Evolutionary conservation across 805 yeast genomes (phyloP).

Genomic region (Yarrowia sp.): DNA sequence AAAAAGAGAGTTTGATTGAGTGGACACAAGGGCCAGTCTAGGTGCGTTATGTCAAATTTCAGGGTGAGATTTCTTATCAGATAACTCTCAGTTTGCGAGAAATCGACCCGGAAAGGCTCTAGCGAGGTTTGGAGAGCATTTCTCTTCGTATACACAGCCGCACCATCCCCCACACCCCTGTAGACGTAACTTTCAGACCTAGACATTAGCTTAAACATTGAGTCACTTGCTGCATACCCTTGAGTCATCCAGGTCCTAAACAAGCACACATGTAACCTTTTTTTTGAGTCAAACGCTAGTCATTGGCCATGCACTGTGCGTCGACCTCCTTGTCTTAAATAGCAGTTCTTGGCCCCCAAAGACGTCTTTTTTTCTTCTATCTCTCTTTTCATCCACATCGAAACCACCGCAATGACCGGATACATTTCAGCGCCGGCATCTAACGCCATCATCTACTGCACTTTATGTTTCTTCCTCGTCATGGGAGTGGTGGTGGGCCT

Average conservation of each 20-base stretch:
- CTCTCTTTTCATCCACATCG: background rate
- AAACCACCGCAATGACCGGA: background rate
- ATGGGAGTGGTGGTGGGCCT: conserved; percentile 61
- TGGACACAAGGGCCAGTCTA: background rate
- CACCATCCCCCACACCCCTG: background rate
- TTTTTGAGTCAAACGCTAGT: conserved; percentile 11
- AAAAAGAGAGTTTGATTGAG: conserved; percentile 14
- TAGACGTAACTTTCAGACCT: background rate
- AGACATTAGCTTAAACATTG: background rate
- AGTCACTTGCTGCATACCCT: conserved; percentile 9
- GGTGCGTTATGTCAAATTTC: background rate
- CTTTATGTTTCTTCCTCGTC: conserved; percentile 54
- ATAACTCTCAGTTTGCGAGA: background rate
- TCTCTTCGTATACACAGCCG: background rate
- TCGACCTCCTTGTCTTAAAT: background rate
- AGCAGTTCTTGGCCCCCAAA: background rate
- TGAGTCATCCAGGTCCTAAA: conserved; percentile 8
- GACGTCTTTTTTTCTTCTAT: no score
- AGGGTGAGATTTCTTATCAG: background rate
- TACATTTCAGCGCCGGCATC: conserved; percentile 49
- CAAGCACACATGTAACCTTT: background rate
- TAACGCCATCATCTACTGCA: conserved; percentile 60
- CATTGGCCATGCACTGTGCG: background rate
- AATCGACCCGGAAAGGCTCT: background rate
- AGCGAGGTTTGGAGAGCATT: background rate